These are phyloP conservation scores for Emergomyces africanus DNA, from an alignment of 2,329 filamentous ascomycete genomes.

Conservation along the genomic window DNA sequence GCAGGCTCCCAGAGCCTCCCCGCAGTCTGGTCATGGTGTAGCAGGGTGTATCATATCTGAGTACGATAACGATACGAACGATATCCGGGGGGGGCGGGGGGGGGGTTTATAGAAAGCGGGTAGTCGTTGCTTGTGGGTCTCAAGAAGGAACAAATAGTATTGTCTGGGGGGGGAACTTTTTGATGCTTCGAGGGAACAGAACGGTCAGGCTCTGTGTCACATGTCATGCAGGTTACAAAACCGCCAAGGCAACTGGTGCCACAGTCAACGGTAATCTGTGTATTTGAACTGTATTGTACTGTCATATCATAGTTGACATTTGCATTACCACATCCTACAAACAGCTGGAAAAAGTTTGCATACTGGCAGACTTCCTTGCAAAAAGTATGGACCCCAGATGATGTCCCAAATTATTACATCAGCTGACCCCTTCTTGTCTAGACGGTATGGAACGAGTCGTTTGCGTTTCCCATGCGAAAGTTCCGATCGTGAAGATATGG, in stretches of 20 bases:
- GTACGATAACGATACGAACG: not conserved
- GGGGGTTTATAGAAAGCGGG: too few species aligned
- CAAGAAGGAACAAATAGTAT: too few species aligned
- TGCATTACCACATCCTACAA: conserved; percentile 91
- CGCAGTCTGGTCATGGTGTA: conserved; percentile 31
- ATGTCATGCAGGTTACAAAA: not conserved
- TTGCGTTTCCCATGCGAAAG: conserved; percentile 87
- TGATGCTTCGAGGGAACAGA: too few species aligned
- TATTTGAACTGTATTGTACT: too few species aligned
- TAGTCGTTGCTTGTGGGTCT: too few species aligned
- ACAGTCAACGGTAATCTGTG: not conserved
- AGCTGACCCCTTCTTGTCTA: conserved; percentile 26
- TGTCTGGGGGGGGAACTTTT: too few species aligned
- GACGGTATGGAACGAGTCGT: conserved; percentile 96
- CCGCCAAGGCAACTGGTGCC: not conserved
- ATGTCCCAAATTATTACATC: not conserved
- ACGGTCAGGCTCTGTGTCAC: conserved; percentile 1
- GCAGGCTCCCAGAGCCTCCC: conserved; percentile 25
- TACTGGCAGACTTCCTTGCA: conserved; percentile 73
- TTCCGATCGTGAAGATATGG: conserved; percentile 98
- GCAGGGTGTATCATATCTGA: conserved; percentile 16
- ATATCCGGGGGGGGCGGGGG: too few species aligned
- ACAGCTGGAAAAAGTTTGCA: conserved; percentile 78
- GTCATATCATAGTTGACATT: conserved; percentile 70
- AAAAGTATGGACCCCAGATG: conserved; percentile 46